phyloP scores from a whole-genome alignment of 768 basidiomycete genomes.

The Macrolepiota albuminosa region DNA sequence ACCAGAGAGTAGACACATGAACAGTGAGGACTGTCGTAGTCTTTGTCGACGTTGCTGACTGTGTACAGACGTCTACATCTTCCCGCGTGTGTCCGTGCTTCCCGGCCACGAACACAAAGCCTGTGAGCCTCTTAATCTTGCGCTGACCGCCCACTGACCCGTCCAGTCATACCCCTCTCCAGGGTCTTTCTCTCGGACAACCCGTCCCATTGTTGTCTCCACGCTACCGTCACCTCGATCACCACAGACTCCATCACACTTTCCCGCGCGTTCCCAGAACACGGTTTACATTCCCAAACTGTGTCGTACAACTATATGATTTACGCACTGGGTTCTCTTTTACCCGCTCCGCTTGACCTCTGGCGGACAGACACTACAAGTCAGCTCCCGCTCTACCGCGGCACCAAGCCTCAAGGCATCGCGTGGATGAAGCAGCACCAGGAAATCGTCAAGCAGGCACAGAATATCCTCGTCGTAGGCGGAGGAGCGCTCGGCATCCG shows the following conservation, averaged over 20 bases:
- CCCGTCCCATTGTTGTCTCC: slow-evolving; percentile 26
- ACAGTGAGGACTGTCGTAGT: slow-evolving; percentile 27
- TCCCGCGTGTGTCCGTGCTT: slow-evolving; percentile 53
- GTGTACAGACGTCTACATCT: slow-evolving; percentile 46
- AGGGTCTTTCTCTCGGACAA: slow-evolving; percentile 36
- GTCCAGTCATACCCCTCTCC: slow-evolving; percentile 49
- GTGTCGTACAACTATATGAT: slow-evolving; percentile 54
- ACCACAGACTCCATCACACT: slow-evolving; percentile 36
- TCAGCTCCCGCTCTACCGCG: slow-evolving; percentile 25
- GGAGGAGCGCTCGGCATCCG: slow-evolving; percentile 73
- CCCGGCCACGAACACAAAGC: slow-evolving; percentile 64
- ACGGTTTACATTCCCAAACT: slow-evolving; percentile 28
- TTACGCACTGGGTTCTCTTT: slow-evolving; percentile 56
- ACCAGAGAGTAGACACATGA: slow-evolving; percentile 34
- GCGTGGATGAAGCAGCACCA: slow-evolving; percentile 51
- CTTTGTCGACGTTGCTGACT: neutral
- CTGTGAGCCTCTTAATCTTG: slow-evolving; percentile 30
- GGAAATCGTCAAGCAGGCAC: slow-evolving; percentile 37
- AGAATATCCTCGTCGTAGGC: slow-evolving; percentile 59
- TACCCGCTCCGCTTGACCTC: slow-evolving; percentile 50
- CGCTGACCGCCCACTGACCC: neutral
- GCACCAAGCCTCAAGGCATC: slow-evolving; percentile 44
- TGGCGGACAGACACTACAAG: slow-evolving; percentile 33
- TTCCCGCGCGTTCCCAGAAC: slow-evolving; percentile 43
- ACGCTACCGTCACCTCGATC: slow-evolving; percentile 41